Percentiles rank a stretch among this genome's conserved stretches.
phyloP scores from a whole-genome alignment of 2,329 filamentous ascomycete genomes.

The Talaromyces islandicus region DNA sequence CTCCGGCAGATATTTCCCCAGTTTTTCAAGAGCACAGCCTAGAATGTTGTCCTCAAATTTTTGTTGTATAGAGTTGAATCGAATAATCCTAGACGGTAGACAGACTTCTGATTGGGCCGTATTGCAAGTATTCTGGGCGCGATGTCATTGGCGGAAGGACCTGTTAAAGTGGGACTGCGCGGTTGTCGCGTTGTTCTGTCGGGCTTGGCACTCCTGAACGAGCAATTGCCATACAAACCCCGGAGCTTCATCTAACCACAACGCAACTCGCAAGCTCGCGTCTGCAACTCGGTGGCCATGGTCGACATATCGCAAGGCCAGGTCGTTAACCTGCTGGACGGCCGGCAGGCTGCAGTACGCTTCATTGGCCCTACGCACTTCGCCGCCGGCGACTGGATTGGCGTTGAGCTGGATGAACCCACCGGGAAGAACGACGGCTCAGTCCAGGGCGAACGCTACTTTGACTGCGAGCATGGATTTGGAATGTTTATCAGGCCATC shows the following conservation, averaged over 20 bases:
- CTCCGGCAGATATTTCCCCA: conserved; percentile 72
- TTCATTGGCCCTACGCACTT: conserved; percentile 78
- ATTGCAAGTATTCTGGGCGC: not conserved
- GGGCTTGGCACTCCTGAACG: conserved; percentile 12
- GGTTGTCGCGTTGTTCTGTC: conserved; percentile 8
- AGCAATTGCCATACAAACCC: conserved; percentile 6
- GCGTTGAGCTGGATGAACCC: conserved; percentile 76
- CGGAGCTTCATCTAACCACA: not conserved
- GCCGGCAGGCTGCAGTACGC: conserved; percentile 68
- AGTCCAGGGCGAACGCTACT: conserved; percentile 82
- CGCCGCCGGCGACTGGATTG: conserved; percentile 78
- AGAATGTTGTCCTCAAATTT: not conserved
- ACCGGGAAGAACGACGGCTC: conserved; percentile 91
- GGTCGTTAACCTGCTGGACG: conserved; percentile 71
- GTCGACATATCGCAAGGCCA: conserved; percentile 51
- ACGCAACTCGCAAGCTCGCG: not conserved
- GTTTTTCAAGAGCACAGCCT: conserved; percentile 60
- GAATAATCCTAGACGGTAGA: not conserved
- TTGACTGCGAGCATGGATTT: conserved; percentile 64
- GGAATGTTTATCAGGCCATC: conserved; percentile 82
- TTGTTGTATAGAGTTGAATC: not conserved
- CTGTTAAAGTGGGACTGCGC: conserved; percentile 4
- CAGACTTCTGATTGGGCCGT: not conserved
- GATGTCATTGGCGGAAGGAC: not conserved
- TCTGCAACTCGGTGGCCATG: conserved; percentile 2